phyloP scores from a whole-genome alignment of 306 rosid genomes.

The Senna tora region DNA sequence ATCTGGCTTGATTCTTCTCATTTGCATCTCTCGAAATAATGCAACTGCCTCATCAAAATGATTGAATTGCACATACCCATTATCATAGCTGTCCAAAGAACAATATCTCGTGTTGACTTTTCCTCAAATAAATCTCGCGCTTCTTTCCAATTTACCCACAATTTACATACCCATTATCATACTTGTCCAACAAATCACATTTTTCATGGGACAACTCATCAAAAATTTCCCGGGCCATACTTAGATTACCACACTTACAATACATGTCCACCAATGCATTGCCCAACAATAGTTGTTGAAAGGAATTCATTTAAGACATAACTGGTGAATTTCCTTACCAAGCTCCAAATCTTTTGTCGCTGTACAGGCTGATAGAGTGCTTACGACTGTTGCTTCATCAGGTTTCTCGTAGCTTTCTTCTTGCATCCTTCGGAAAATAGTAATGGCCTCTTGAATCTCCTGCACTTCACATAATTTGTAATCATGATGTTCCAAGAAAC shows the following conservation, averaged over 20 bases:
- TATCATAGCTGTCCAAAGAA: slow-evolving; percentile 85
- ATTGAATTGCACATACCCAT: slow-evolving; percentile 73
- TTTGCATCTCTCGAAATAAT: slow-evolving; percentile 66
- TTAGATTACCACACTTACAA: slow-evolving; percentile 60
- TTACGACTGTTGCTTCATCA: slow-evolving; percentile 64
- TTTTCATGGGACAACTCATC: slow-evolving; percentile 52
- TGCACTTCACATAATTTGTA: slow-evolving; percentile 60
- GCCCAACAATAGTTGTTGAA: slow-evolving; percentile 52
- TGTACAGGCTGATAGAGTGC: slow-evolving; percentile 68
- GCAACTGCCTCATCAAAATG: slow-evolving; percentile 60
- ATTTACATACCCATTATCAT: slow-evolving; percentile 68
- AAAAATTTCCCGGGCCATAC: slow-evolving; percentile 50
- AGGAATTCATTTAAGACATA: slow-evolving; percentile 51
- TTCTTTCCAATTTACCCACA: slow-evolving; percentile 62
- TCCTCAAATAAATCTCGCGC: slow-evolving; percentile 70
- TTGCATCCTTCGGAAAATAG: slow-evolving; percentile 49
- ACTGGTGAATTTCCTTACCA: slow-evolving; percentile 66
- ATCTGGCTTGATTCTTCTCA: slow-evolving; percentile 56
- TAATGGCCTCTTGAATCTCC: slow-evolving; percentile 58
- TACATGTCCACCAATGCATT: slow-evolving; percentile 68
- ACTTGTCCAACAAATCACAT: slow-evolving; percentile 78
- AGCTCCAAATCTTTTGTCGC: slow-evolving; percentile 54
- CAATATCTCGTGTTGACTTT: slow-evolving; percentile 63
- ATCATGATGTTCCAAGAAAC: slow-evolving; percentile 79
- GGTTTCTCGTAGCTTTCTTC: slow-evolving; percentile 54